Evolutionary conservation across 129 eudicot genomes (phyloP).

Genomic region (Ambrosia trifida): DNA sequence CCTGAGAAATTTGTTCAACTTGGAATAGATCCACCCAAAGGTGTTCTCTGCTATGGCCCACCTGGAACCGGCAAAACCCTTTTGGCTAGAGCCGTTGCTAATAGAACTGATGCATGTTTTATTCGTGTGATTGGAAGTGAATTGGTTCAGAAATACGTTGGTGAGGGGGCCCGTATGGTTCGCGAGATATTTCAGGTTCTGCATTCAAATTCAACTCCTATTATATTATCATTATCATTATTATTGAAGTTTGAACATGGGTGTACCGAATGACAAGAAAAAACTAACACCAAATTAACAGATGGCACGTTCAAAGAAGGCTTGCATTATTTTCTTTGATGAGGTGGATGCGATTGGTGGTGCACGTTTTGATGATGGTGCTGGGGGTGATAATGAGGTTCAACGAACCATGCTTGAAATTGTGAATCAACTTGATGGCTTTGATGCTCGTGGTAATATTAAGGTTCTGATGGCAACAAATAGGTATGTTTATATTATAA

Average conservation of each 20-base stretch:
- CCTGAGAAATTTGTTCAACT: slow-evolving; percentile 98
- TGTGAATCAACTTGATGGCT: slow-evolving; percentile 97
- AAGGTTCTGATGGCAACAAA: slow-evolving; percentile 98
- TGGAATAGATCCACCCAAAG: slow-evolving; percentile 99
- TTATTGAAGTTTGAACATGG: neutral
- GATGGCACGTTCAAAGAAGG: slow-evolving; percentile 99
- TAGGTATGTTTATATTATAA: slow-evolving; percentile 43
- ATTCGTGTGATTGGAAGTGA: slow-evolving; percentile 96
- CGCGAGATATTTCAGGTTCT: slow-evolving; percentile 93
- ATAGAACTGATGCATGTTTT: slow-evolving; percentile 90
- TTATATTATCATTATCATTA: neutral
- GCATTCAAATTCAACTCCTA: neutral
- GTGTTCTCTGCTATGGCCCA: slow-evolving; percentile 98
- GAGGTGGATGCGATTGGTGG: slow-evolving; percentile 99
- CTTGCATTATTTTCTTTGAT: slow-evolving; percentile 89
- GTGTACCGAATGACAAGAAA: neutral
- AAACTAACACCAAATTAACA: slow-evolving; percentile 31
- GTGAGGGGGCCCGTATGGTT: slow-evolving; percentile 98
- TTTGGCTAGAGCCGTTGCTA: slow-evolving; percentile 95
- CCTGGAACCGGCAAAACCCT: slow-evolving; percentile 99
- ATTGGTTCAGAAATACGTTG: slow-evolving; percentile 92
- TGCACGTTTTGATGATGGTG: slow-evolving; percentile 93
- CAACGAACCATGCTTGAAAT: slow-evolving; percentile 99
- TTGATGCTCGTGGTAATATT: slow-evolving; percentile 96
- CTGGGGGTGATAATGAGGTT: slow-evolving; percentile 95